These are phyloP conservation scores for Meyerozyma sp. DNA, from an alignment of 1,139 yeast genomes.

Conservation along the genomic window DNA sequence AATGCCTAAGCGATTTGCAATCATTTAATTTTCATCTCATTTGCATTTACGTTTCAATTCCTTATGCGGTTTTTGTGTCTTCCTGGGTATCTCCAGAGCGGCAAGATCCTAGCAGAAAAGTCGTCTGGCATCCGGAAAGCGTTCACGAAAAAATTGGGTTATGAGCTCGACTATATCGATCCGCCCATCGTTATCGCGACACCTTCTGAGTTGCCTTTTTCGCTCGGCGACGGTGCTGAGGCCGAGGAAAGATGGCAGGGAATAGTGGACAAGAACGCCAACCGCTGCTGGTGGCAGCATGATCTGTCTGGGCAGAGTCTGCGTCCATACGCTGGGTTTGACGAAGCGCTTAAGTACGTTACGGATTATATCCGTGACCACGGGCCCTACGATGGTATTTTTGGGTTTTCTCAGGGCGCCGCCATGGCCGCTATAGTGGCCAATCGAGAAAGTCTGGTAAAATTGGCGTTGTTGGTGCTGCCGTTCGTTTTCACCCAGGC, in stretches of 20 bases:
- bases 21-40: neutral
- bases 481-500: neutral
- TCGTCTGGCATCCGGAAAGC: conserved; percentile 74
- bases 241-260: conserved; percentile 11
- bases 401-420: conserved; percentile 95
- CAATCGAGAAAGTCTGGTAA: conserved; percentile 14
- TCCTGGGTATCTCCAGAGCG: conserved; percentile 58
- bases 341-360: conserved; percentile 35
- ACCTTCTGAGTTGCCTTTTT: conserved; percentile 26
- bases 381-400: conserved; percentile 85
- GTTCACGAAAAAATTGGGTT: conserved; percentile 53
- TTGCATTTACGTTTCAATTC: neutral
- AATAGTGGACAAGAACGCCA: conserved; percentile 7
- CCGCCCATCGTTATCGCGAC: conserved; percentile 25
- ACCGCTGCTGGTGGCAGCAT: conserved; percentile 13
- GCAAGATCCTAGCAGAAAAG: conserved; percentile 68
- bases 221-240: conserved; percentile 19
- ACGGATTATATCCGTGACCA: conserved; percentile 50
- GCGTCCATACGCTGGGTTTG: conserved; percentile 23
- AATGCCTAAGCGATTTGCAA: neutral
- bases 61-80: conserved; percentile 23
- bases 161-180: conserved; percentile 31
- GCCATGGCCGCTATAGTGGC: conserved; percentile 64
- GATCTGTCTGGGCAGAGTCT: neutral
- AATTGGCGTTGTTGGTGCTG: conserved; percentile 1